phyloP scores from a whole-genome alignment of 768 basidiomycete genomes.

The Sarcomyxa edulis region DNA sequence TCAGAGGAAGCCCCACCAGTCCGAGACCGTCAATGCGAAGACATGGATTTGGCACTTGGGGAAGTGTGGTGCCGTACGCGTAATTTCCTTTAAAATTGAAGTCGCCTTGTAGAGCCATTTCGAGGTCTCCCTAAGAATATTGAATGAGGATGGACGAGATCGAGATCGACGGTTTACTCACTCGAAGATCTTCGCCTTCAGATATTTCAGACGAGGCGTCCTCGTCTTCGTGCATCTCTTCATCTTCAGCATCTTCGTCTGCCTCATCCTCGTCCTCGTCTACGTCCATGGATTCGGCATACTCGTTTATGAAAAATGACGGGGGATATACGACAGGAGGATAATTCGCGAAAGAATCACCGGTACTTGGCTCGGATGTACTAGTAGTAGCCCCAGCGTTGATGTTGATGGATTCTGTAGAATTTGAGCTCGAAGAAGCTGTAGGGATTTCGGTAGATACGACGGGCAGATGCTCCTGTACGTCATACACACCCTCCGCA shows the following conservation, averaged over 20 bases:
- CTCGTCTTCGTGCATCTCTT: constrained; percentile 6
- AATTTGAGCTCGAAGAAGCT: too few species aligned
- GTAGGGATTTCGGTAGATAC: too few species aligned
- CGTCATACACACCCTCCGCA: too few species aligned
- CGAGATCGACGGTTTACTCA: too few species aligned
- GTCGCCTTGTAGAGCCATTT: constrained; percentile 19
- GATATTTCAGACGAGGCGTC: constrained; percentile 9
- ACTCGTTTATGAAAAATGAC: too few species aligned
- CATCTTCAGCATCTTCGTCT: constrained; percentile 3
- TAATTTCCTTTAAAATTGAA: constrained; percentile 28
- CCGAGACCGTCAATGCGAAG: constrained; percentile 34
- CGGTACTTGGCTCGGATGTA: too few species aligned
- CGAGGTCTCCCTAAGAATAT: constrained; percentile 23
- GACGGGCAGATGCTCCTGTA: too few species aligned
- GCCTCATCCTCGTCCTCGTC: neutral
- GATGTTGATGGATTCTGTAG: too few species aligned
- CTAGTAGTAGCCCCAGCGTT: too few species aligned
- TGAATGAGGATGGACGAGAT: neutral
- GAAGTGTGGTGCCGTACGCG: constrained; percentile 16
- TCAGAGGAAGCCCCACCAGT: constrained; percentile 37
- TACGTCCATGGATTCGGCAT: too few species aligned
- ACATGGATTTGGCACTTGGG: constrained; percentile 34
- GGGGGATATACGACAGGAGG: too few species aligned
- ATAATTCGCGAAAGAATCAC: too few species aligned
- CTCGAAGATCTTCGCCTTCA: constrained; percentile 6